Base-by-base conservation (phyloP, 2,329 filamentous ascomycete genomes). In the Sphaerulina musiva region DNA sequence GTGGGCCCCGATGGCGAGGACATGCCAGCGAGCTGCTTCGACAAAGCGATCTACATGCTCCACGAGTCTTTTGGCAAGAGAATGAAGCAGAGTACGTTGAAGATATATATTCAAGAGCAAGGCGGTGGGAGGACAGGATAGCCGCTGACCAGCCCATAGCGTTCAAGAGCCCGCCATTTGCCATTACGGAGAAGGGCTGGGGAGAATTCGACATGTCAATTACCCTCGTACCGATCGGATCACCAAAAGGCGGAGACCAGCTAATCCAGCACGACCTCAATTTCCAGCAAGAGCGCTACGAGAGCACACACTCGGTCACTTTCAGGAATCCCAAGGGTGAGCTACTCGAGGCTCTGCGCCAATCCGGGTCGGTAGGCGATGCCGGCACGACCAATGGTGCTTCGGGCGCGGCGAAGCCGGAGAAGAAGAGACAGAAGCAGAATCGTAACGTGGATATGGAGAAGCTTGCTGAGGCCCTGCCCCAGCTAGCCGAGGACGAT, bases 181-280 rank as follows among this genome's bases (percentile, higher is more conserved):
- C 80, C 61, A 95, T 95, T 72, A 78, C 83, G 60, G 95, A 98
- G 73, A 88, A 96, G 74, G 93, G 93, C 63, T 98, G 93, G 93
- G 93, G 93, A 67, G 93, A 97, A 75, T 98, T 98, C 70, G 93
- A 97, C 70, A 92, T 98, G 84, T 79, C 78, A 46, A 93, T 97
- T 66, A 83, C 87, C 58, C 80, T 95, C 63, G 86, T 84, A 68
- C 87, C 86, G 42, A 84, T 86, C 31, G 69, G 68, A 17, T 60
- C 58, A 17, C 89, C 93, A 73, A 96, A 96, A 78, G 86, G 82
- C 54, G 83, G 85, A 54, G 92, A 95, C 67, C 82, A 89, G 67
- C 78, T 81, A 11, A 78, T 98, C 60, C 74, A 78, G 48, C 93
- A 98, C 72, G 93, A 98, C 69, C 80, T 98, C 57, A 96, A 97